A percentile compares a stretch with the other conserved stretches of the same genome.
These are phyloP conservation scores for Aphanomyces cochlioides DNA, from an alignment of 352 stramenopile genomes.

Conservation along the genomic window DNA sequence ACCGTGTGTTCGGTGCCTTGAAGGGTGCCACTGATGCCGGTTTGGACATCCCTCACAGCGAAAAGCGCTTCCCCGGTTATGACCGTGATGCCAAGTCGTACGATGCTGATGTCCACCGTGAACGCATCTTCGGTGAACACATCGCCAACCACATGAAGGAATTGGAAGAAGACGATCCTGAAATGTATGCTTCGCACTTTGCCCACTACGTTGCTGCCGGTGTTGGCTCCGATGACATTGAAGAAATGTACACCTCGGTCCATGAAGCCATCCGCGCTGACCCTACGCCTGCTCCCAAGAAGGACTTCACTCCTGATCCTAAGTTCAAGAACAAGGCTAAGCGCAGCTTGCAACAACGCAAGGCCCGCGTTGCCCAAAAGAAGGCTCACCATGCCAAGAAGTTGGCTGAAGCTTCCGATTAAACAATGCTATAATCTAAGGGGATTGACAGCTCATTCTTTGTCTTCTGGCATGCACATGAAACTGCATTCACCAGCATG, in stretches of 20 bases:
- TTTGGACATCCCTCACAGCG: slow-evolving; percentile 97
- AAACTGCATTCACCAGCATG: too few relatives aligned
- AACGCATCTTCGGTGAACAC: slow-evolving; percentile 98
- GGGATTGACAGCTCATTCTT: slow-evolving; percentile 24
- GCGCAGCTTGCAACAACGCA: slow-evolving; percentile 92
- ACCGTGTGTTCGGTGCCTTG: slow-evolving; percentile 98
- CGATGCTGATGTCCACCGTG: slow-evolving; percentile 96
- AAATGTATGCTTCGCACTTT: slow-evolving; percentile 97
- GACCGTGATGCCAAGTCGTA: slow-evolving; percentile 98
- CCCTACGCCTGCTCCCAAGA: slow-evolving; percentile 91
- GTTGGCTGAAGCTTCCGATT: slow-evolving; percentile 11
- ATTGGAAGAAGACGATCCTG: slow-evolving; percentile 98
- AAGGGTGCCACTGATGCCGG: slow-evolving; percentile 98
- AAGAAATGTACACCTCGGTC: slow-evolving; percentile 90
- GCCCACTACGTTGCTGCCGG: slow-evolving; percentile 93
- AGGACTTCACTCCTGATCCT: slow-evolving; percentile 88
- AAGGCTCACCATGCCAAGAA: slow-evolving; percentile 84
- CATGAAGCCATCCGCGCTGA: slow-evolving; percentile 98
- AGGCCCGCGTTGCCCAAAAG: slow-evolving; percentile 94
- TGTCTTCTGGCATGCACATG: too few relatives aligned
- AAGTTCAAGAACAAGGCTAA: slow-evolving; percentile 93
- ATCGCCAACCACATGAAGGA: slow-evolving; percentile 99
- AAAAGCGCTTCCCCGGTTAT: slow-evolving; percentile 99
- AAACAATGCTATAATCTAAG: slow-evolving; percentile 1
- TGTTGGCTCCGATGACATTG: slow-evolving; percentile 89